Evolutionary conservation across 73 alveolate genomes (phyloP).

Genomic region (Stentor coeruleus): DNA sequence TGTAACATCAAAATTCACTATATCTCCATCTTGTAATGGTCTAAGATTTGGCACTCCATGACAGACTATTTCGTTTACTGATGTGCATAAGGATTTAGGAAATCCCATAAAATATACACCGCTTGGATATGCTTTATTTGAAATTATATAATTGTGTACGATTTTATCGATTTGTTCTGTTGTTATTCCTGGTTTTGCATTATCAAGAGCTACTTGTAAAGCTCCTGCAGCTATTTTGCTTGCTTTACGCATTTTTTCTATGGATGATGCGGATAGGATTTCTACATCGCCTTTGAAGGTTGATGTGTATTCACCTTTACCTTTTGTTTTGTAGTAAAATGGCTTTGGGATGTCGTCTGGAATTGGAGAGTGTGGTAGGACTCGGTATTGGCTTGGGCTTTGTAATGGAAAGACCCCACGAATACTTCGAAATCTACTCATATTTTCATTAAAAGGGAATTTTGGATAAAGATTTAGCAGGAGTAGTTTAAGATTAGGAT

Average conservation of each 20-base stretch:
- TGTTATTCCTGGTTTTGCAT: conserved; percentile 76
- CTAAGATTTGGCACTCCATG: conserved; percentile 90
- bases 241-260: conserved; percentile 65
- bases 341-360: conserved; percentile 27
- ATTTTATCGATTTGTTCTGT: conserved; percentile 85
- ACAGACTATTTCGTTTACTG: conserved; percentile 88
- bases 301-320: conserved; percentile 1
- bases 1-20: conserved; percentile 84
- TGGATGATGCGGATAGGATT: conserved; percentile 35
- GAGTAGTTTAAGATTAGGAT: no score
- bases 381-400: conserved; percentile 21
- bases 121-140: conserved; percentile 83
- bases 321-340: background rate
- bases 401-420: background rate
- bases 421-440: background rate
- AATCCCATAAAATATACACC: conserved; percentile 85
- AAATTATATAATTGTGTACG: conserved; percentile 79
- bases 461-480: no score
- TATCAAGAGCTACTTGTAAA: conserved; percentile 60
- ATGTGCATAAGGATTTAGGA: conserved; percentile 91
- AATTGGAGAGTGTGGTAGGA: conserved; percentile 27
- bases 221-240: conserved; percentile 81
- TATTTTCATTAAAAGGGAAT: no score
- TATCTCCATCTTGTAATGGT: conserved; percentile 80
- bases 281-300: conserved; percentile 3